Conservation (phyloP, 108 stramenopile genomes). For the Cylindrotheca fusiformis region DNA sequence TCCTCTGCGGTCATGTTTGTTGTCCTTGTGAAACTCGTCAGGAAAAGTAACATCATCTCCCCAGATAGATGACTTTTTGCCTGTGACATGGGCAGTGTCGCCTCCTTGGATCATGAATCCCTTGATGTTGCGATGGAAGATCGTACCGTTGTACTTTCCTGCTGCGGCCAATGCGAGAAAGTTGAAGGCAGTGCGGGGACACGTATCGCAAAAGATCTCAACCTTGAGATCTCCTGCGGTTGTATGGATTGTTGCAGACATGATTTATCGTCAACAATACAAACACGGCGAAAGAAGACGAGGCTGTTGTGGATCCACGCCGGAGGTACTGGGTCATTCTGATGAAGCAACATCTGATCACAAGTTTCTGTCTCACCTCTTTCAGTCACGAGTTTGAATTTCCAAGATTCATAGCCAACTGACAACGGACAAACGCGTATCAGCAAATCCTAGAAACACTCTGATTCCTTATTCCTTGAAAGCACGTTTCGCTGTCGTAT, state of each 20-base stretch:
- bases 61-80: conserved; percentile 93
- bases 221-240: conserved; percentile 90
- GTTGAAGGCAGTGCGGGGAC: conserved; percentile 89
- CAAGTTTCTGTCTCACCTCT: too few species aligned
- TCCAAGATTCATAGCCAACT: too few species aligned
- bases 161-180: conserved; percentile 86
- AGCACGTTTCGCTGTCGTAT: too few species aligned
- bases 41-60: conserved; percentile 81
- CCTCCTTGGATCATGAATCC: conserved; percentile 95
- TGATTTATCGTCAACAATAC: too few species aligned
- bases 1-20: conserved; percentile 87
- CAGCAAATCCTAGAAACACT: too few species aligned
- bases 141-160: conserved; percentile 90
- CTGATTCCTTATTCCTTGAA: too few species aligned
- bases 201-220: conserved; percentile 96
- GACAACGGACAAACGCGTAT: too few species aligned
- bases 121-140: conserved; percentile 94
- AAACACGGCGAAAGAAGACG: too few species aligned
- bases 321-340: too few species aligned
- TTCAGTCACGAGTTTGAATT: too few species aligned
- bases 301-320: too few species aligned
- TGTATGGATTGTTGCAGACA: conserved; percentile 96
- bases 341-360: too few species aligned
- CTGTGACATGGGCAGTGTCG: conserved; percentile 53
- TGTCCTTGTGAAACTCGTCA: conserved; percentile 94